phyloP scores from a whole-genome alignment of 805 yeast species.

The Candida silvicultrix region DNA sequence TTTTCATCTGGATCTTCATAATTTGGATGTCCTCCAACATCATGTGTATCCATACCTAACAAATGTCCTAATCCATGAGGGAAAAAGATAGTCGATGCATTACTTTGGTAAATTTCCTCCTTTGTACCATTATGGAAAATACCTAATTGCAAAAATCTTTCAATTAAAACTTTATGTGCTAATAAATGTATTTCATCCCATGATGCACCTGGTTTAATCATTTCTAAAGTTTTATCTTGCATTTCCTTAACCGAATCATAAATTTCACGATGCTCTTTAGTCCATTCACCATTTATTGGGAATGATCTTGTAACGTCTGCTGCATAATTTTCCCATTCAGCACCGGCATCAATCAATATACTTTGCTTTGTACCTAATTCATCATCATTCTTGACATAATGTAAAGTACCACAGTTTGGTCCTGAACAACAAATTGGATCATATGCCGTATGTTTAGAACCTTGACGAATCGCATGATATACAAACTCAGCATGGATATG shows the following conservation, averaged over 20 bases:
- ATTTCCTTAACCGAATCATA: conserved; percentile 76
- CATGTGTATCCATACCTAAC: conserved; percentile 94
- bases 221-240: conserved; percentile 69
- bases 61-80: conserved; percentile 97
- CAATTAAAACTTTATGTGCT: conserved; percentile 74
- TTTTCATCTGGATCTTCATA: conserved; percentile 79
- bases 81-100: conserved; percentile 71
- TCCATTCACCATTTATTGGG: conserved; percentile 88
- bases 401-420: conserved; percentile 83
- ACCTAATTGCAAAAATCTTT: conserved; percentile 66
- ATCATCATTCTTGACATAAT: conserved; percentile 79
- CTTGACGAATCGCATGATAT: conserved; percentile 91
- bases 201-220: conserved; percentile 70
- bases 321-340: conserved; percentile 92
- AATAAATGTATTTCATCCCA: conserved; percentile 85
- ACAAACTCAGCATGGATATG: conserved; percentile 95
- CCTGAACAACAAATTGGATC: conserved; percentile 97
- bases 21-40: conserved; percentile 85
- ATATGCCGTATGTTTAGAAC: conserved; percentile 81
- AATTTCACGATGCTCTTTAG: conserved; percentile 77
- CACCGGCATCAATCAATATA: conserved; percentile 91
- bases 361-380: conserved; percentile 51
- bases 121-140: conserved; percentile 57
- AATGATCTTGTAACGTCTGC: conserved; percentile 93
- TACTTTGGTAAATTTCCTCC: conserved; percentile 64